Conservation (phyloP, 164 flowering plant species). For the Annona squamosa region DNA sequence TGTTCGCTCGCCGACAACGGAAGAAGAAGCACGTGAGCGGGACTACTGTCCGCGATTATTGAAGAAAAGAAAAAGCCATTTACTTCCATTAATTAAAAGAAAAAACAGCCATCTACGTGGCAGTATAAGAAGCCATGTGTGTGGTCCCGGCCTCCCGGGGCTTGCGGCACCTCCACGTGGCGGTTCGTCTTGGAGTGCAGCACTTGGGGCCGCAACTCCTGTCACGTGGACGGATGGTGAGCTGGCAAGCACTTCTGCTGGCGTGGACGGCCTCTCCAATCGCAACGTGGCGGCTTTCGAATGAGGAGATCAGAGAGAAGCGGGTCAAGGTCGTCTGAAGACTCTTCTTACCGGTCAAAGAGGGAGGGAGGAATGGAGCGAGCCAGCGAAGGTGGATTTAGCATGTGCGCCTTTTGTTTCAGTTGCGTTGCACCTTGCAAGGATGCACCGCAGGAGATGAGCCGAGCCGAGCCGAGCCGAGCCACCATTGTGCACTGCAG, state of each 20-base stretch:
- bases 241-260: background rate
- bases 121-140: background rate
- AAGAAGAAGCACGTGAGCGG: background rate
- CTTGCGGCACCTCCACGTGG: slow-evolving; percentile 22
- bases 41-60: background rate
- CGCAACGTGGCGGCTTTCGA: too few relatives aligned
- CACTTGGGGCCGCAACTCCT: slow-evolving; percentile 35
- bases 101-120: background rate
- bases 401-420: too few relatives aligned
- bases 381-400: too few relatives aligned
- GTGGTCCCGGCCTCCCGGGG: slow-evolving; percentile 20
- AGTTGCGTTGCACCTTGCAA: too few relatives aligned
- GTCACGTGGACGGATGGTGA: slow-evolving; percentile 9
- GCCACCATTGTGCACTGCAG: too few relatives aligned
- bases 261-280: too few relatives aligned
- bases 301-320: too few relatives aligned
- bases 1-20: background rate
- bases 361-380: too few relatives aligned
- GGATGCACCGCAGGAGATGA: too few relatives aligned
- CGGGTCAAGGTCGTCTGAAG: too few relatives aligned
- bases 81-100: background rate
- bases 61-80: background rate
- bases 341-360: too few relatives aligned
- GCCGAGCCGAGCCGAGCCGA: too few relatives aligned
- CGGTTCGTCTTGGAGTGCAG: slow-evolving; percentile 16